Conservation (phyloP, 2,329 filamentous ascomycete genomes). For the Fusarium verrucosum region DNA sequence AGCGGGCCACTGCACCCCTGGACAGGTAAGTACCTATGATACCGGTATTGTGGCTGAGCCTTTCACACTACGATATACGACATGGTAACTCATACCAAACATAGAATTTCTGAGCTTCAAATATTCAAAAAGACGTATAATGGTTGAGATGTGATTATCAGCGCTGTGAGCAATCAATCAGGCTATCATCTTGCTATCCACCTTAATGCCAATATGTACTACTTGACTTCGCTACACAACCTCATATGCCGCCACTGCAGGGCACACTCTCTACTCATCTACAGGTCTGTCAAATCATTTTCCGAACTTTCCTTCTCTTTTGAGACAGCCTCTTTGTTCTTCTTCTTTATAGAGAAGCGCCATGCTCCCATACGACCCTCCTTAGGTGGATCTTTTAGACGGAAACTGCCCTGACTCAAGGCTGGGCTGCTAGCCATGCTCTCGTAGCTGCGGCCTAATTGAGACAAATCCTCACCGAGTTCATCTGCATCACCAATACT, state of each 20-base stretch:
- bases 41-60: constrained; percentile 32
- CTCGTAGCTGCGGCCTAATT: constrained; percentile 63
- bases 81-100: neutral
- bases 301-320: constrained; percentile 64
- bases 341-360: constrained; percentile 69
- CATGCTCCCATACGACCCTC: constrained; percentile 62
- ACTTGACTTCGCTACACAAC: constrained; percentile 9
- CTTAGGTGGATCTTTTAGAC: constrained; percentile 51
- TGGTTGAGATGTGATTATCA: constrained; percentile 13
- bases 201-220: constrained; percentile 11
- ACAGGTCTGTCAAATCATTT: constrained; percentile 54
- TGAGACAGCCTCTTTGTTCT: constrained; percentile 57
- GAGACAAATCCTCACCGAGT: constrained; percentile 55
- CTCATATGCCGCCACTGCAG: neutral
- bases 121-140: constrained; percentile 1
- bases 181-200: constrained; percentile 19
- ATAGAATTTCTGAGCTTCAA: neutral
- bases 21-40: neutral
- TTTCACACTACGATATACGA: no score
- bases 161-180: constrained; percentile 13
- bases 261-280: constrained; percentile 42
- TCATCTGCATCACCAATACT: constrained; percentile 68
- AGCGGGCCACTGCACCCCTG: constrained; percentile 31
- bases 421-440: constrained; percentile 66
- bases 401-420: constrained; percentile 61